Evolutionary conservation across 306 rosid genomes (phyloP), one percentile per base, ranked within the genome.

Genomic region (Adenanthera pavonina): DNA sequence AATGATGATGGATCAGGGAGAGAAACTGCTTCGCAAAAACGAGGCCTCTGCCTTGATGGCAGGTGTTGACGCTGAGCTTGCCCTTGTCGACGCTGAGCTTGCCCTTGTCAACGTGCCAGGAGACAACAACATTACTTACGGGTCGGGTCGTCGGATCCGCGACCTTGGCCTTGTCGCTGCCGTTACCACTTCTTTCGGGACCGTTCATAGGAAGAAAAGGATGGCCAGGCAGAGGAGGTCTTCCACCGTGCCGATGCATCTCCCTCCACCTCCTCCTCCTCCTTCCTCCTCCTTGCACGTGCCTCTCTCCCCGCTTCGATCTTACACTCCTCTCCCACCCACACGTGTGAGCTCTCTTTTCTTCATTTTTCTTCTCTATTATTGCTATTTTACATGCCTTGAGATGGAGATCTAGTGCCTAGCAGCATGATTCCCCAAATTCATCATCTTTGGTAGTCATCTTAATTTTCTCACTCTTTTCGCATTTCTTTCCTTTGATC

Each of bases 161-260:
- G 17, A 71, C 80, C 84, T 68, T 41, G 89, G 83, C 13, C 89
- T 89, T 34, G 88, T 79, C 49, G 77, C 80, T 64, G 84, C 85
- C 16, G 80, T 84, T 48, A 41, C 88, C 13, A 81, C 83, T 41
- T 78, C 81, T 44, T 85, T 88, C 30, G 88, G 90, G 1, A 87
- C 61, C 43, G 85, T 94, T 20, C 88, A 79, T 0, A 76, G 93
- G 92, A 91, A 88, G 91, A 95, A 92, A 54, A 80, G 97, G 60
- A 89, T 91, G 95, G 82, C 92, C 0, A 79, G 99, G 14, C 92
- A 85, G 68, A 83, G 99, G 70, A 85, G 99, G 13, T 84, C 95
- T 47, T 83, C 80, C 43, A 7, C 66, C 52, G 76, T 59, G n/a
- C 17, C 34, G 56, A 30, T 17, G 52, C 11, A 69, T 65, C 75